phyloP scores from a whole-genome alignment of 1,139 yeast genomes.

The Lodderomyces theae region DNA sequence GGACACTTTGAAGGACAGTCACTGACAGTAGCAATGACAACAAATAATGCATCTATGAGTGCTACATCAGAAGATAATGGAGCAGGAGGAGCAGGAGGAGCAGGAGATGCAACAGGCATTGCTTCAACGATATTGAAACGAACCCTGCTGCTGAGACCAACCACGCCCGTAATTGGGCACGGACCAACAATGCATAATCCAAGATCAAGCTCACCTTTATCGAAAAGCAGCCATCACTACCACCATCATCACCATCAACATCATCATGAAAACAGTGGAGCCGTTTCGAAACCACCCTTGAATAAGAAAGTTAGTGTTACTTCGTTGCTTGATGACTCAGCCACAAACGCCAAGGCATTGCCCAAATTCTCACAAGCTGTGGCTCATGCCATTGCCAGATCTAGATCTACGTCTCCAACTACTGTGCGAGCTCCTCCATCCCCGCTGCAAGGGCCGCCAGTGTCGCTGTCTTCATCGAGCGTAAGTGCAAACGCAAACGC shows the following conservation, averaged over 20 bases:
- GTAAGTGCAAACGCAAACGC: too few relatives aligned
- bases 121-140: neutral
- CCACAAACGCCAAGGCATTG: neutral
- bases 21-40: too few relatives aligned
- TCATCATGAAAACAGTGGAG: neutral
- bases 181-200: neutral
- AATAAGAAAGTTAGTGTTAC: slow-evolving; percentile 30
- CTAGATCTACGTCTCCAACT: slow-evolving; percentile 3
- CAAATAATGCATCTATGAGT: neutral
- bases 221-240: slow-evolving; percentile 7
- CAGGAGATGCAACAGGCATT: neutral
- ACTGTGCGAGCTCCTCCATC: neutral
- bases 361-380: slow-evolving; percentile 6
- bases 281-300: slow-evolving; percentile 7
- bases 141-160: slow-evolving; percentile 7
- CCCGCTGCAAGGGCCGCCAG: too few relatives aligned
- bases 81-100: neutral
- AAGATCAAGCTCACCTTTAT: slow-evolving; percentile 17
- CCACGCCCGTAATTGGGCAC: slow-evolving; percentile 6
- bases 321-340: slow-evolving; percentile 27
- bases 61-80: neutral
- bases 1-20: slow-evolving; percentile 9
- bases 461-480: too few relatives aligned
- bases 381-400: neutral
- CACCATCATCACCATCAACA: too few relatives aligned